Conservation (phyloP, 2,329 filamentous ascomycete genomes). For the Penicillium oxalicum region DNA sequence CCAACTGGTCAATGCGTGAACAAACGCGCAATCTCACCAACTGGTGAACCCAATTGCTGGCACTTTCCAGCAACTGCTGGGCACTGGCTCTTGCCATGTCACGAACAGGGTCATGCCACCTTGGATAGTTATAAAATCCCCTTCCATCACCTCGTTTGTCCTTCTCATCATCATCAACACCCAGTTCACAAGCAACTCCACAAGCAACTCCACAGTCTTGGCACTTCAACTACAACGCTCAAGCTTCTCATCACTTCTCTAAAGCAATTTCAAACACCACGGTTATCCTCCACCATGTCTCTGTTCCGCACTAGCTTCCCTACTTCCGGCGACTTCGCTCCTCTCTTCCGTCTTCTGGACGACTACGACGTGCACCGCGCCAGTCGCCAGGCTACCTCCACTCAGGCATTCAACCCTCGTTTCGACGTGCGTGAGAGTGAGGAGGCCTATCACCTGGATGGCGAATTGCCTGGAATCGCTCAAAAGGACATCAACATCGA, state of each 20-base stretch:
- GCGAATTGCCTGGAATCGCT: constrained; percentile 44
- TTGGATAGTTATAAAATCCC: constrained; percentile 16
- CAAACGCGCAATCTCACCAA: neutral
- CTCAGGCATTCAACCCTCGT: constrained; percentile 37
- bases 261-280: too few relatives aligned
- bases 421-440: constrained; percentile 45
- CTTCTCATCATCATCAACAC: neutral
- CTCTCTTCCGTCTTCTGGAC: constrained; percentile 45
- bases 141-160: constrained; percentile 1
- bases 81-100: too few relatives aligned
- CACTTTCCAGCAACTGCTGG: neutral
- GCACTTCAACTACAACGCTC: neutral
- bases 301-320: constrained; percentile 27
- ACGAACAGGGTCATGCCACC: neutral
- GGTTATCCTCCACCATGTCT: constrained; percentile 23
- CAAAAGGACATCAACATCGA: constrained; percentile 45
- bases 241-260: too few relatives aligned
- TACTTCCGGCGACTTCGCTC: constrained; percentile 33
- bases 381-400: constrained; percentile 12
- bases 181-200: neutral
- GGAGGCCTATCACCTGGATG: constrained; percentile 43
- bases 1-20: neutral
- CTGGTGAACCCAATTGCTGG: neutral
- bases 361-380: constrained; percentile 38
- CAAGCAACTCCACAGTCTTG: neutral